Conservation (phyloP, 768 basidiomycete species). For the Tephrocybe sp. region DNA sequence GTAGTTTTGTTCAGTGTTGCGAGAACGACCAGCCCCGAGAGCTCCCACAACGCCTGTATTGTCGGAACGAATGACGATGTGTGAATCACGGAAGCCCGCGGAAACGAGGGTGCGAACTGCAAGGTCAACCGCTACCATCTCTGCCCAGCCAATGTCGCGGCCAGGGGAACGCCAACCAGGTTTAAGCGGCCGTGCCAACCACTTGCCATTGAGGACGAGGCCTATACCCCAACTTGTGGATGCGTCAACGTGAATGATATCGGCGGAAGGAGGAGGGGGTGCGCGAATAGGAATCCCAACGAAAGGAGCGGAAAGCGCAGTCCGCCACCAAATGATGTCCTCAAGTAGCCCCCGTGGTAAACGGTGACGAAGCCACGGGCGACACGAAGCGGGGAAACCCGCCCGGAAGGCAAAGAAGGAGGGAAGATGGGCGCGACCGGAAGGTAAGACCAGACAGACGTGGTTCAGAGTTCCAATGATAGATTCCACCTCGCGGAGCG, state of each 20-base stretch:
- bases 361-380: constrained; percentile 12
- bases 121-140: constrained; percentile 24
- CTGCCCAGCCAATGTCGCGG: constrained; percentile 25
- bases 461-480: constrained; percentile 35
- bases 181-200: constrained; percentile 18
- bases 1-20: constrained; percentile 27
- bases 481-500: constrained; percentile 20
- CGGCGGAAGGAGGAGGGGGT: constrained; percentile 10
- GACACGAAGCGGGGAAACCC: constrained; percentile 18
- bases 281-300: constrained; percentile 11
- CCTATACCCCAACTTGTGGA: constrained; percentile 24
- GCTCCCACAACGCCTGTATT: constrained; percentile 36
- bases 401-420: constrained; percentile 25
- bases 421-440: constrained; percentile 28
- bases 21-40: constrained; percentile 26
- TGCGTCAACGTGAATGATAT: constrained; percentile 31
- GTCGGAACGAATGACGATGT: constrained; percentile 29
- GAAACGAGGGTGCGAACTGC: constrained; percentile 14
- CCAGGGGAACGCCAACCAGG: constrained; percentile 14
- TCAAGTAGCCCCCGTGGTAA: constrained; percentile 8
- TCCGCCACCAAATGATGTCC: constrained; percentile 30
- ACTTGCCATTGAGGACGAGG: constrained; percentile 11
- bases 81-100: constrained; percentile 6
- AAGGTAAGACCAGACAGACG: constrained; percentile 27
- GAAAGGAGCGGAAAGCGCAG: neutral